Percentiles rank a stretch among this genome's conserved stretches.
These are phyloP conservation scores for Paramecium sexaurelia DNA, from an alignment of 73 alveolate species.

Conservation along the genomic window DNA sequence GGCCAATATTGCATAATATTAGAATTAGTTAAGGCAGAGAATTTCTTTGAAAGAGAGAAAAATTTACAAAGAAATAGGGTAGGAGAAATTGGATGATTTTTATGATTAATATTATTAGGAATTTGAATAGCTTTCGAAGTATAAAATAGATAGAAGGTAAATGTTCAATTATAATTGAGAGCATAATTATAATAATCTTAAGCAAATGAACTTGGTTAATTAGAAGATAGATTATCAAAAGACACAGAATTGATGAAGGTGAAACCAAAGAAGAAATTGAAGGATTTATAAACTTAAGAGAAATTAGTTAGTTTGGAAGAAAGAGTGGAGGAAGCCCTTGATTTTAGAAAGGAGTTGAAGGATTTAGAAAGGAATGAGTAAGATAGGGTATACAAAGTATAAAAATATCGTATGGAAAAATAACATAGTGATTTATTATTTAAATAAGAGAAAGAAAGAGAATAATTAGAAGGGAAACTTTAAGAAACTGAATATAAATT, in stretches of 20 bases:
- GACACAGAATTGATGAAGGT: slow-evolving; percentile 88
- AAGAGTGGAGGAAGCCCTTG: slow-evolving; percentile 96
- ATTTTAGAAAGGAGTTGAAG: slow-evolving; percentile 90
- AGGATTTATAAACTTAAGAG: slow-evolving; percentile 87
- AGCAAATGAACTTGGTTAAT: slow-evolving; percentile 79
- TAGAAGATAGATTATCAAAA: slow-evolving; percentile 81
- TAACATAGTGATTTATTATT: slow-evolving; percentile 76
- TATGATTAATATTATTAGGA: slow-evolving; percentile 87
- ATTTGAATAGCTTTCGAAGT: slow-evolving; percentile 76
- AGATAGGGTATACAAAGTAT: slow-evolving; percentile 85
- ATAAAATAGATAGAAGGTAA: slow-evolving; percentile 70
- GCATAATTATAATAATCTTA: slow-evolving; percentile 79
- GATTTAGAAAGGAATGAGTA: slow-evolving; percentile 85
- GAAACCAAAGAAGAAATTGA: slow-evolving; percentile 86
- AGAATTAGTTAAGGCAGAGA: slow-evolving; percentile 84
- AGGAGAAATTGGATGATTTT: slow-evolving; percentile 91
- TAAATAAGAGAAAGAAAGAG: slow-evolving; percentile 80
- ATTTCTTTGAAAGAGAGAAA: slow-evolving; percentile 85
- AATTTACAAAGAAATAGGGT: slow-evolving; percentile 87
- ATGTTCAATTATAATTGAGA: slow-evolving; percentile 53
- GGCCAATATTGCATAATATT: slow-evolving; percentile 80
- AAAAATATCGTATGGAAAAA: slow-evolving; percentile 82
- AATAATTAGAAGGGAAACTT: slow-evolving; percentile 85
- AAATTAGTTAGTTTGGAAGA: slow-evolving; percentile 92
- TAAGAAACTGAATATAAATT: slow-evolving; percentile 87